These are phyloP conservation scores for Rhodotorula diobovata DNA, from an alignment of 768 basidiomycete genomes.

Conservation along the genomic window DNA sequence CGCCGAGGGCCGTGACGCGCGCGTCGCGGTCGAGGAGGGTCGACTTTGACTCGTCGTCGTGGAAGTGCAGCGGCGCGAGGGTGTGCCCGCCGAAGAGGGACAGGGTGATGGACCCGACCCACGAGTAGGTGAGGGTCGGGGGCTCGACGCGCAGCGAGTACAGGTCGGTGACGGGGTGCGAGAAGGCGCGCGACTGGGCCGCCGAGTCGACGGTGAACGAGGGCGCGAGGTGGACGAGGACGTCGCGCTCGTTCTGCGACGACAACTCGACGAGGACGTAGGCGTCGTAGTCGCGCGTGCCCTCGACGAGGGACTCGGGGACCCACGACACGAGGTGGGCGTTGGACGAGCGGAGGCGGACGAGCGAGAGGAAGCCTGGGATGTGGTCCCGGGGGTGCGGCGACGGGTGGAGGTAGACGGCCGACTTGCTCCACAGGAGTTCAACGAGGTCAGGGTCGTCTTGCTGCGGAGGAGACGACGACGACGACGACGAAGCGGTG, in stretches of 20 bases:
- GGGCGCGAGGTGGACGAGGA: slow-evolving; percentile 39
- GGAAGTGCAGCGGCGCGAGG: slow-evolving; percentile 85
- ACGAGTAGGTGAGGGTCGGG: slow-evolving; percentile 43
- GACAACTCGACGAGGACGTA: slow-evolving; percentile 75
- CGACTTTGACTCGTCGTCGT: slow-evolving; percentile 91
- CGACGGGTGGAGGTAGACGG: slow-evolving; percentile 93
- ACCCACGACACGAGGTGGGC: slow-evolving; percentile 83
- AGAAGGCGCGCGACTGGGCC: slow-evolving; percentile 58
- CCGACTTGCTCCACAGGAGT: slow-evolving; percentile 59
- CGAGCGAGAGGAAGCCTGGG: slow-evolving; percentile 84
- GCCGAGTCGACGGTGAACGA: slow-evolving; percentile 54
- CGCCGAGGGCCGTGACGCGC: slow-evolving; percentile 22
- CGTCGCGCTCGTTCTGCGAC: slow-evolving; percentile 21
- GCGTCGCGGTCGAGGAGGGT: slow-evolving; percentile 43
- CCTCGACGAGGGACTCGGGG: slow-evolving; percentile 67
- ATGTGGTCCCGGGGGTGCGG: slow-evolving; percentile 88
- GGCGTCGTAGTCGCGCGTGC: slow-evolving; percentile 69
- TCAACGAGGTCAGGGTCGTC: slow-evolving; percentile 12
- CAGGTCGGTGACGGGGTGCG: slow-evolving; percentile 42
- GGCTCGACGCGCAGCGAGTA: slow-evolving; percentile 43
- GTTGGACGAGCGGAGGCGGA: slow-evolving; percentile 49
- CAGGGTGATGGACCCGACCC: slow-evolving; percentile 82
- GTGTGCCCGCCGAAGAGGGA: slow-evolving; percentile 65
- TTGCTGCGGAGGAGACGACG: not conserved
- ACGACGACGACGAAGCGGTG: slow-evolving; percentile 13